Conservation (phyloP, 2,329 filamentous ascomycete species). For the Emergomyces orientalis region DNA sequence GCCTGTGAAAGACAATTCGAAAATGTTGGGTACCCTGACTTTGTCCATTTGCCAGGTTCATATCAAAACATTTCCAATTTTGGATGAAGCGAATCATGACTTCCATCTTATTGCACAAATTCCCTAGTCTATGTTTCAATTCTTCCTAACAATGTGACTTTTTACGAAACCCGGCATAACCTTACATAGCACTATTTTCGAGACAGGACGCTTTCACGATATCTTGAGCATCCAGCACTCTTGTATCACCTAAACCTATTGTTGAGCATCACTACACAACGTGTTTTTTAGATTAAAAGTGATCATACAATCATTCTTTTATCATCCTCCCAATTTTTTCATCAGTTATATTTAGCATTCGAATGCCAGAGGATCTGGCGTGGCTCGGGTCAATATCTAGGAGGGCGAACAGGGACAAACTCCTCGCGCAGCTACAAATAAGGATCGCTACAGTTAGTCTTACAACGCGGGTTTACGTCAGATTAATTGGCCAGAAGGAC, state of each 20-base stretch:
- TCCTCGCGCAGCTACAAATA: conserved; percentile 1
- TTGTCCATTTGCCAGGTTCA: not conserved
- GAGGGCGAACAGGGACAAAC: not conserved
- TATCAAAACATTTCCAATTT: not conserved
- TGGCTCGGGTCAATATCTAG: not conserved
- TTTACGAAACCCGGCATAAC: not conserved
- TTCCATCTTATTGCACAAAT: not conserved
- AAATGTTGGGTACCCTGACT: not conserved
- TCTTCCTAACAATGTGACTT: not conserved
- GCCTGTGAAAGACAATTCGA: not conserved
- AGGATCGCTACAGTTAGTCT: not conserved
- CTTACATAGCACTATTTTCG: not conserved
- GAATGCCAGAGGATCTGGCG: not conserved
- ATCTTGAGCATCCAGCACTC: not conserved
- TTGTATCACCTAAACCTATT: not conserved
- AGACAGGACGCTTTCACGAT: not conserved
- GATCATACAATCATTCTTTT: not conserved
- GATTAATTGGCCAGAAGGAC: not conserved
- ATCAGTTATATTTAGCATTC: not conserved
- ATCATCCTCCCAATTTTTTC: not conserved
- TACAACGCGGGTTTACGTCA: not conserved
- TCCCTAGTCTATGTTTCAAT: not conserved
- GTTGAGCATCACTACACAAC: not conserved
- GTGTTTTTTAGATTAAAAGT: not conserved
- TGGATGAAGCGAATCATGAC: not conserved